Evolutionary conservation across 1,284 basidiomycete species (phyloP).

Genomic region (Apiotrichum montevideense): DNA sequence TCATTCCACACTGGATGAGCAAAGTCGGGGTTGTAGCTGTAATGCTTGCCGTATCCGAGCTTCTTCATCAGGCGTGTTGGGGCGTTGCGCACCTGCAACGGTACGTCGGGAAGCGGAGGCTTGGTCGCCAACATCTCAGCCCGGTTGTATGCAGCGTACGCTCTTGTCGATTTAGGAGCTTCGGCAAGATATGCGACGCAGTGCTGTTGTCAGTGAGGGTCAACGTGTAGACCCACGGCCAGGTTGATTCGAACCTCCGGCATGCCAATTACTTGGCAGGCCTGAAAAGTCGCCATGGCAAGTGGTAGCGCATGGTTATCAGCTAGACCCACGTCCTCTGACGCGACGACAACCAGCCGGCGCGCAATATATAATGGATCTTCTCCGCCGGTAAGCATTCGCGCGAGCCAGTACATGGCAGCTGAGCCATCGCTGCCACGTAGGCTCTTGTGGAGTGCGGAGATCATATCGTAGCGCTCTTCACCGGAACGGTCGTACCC

Average conservation of each 20-base stretch:
- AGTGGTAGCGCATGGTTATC: slow-evolving; percentile 65
- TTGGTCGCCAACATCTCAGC: slow-evolving; percentile 60
- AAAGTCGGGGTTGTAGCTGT: slow-evolving; percentile 71
- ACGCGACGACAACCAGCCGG: slow-evolving; percentile 73
- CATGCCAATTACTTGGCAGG: slow-evolving; percentile 77
- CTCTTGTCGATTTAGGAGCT: slow-evolving; percentile 71
- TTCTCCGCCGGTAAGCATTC: slow-evolving; percentile 77
- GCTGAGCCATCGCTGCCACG: slow-evolving; percentile 72
- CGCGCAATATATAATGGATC: slow-evolving; percentile 80
- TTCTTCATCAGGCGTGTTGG: slow-evolving; percentile 77
- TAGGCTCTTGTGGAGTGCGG: slow-evolving; percentile 78
- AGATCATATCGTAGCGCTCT: slow-evolving; percentile 78
- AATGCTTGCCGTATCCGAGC: slow-evolving; percentile 66
- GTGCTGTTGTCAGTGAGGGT: slow-evolving; percentile 48
- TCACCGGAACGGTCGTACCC: slow-evolving; percentile 71
- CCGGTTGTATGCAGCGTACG: slow-evolving; percentile 68
- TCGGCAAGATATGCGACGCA: slow-evolving; percentile 75
- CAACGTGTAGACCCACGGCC: slow-evolving; percentile 26
- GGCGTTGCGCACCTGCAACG: slow-evolving; percentile 76
- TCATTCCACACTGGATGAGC: slow-evolving; percentile 69
- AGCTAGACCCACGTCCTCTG: slow-evolving; percentile 78
- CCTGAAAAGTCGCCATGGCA: slow-evolving; percentile 65
- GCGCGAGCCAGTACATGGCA: slow-evolving; percentile 82
- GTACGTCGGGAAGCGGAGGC: slow-evolving; percentile 51
- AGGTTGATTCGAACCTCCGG: slow-evolving; percentile 56